These are phyloP conservation scores for Echium plantagineum DNA, from an alignment of 257 asterid species.

Conservation along the genomic window DNA sequence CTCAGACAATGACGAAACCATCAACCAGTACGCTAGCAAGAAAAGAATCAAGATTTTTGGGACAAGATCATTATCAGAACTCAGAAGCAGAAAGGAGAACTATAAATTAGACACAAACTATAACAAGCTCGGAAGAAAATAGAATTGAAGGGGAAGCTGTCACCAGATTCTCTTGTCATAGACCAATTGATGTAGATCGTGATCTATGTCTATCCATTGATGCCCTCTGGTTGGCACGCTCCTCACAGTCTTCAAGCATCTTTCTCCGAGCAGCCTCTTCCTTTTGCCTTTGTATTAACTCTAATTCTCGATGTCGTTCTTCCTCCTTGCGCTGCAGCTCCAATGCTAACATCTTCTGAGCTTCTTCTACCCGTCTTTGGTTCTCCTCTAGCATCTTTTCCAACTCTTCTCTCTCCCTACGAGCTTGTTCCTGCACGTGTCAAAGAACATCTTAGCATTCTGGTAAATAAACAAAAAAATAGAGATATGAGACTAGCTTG, in stretches of 20 bases:
- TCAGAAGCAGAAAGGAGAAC: too few species aligned
- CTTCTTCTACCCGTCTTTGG: conserved; percentile 79
- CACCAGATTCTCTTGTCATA: conserved; percentile 9
- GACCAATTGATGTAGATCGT: conserved; percentile 35
- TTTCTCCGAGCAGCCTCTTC: conserved; percentile 75
- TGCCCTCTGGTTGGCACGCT: conserved; percentile 30
- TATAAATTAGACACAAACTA: not conserved
- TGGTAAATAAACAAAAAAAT: not conserved
- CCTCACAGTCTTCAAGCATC: conserved; percentile 63
- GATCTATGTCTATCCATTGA: conserved; percentile 34
- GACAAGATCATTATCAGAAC: too few species aligned
- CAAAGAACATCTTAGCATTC: conserved; percentile 1
- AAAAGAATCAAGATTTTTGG: too few species aligned
- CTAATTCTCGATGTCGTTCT: conserved; percentile 73
- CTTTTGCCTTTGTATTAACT: conserved; percentile 76
- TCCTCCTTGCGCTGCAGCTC: conserved; percentile 76
- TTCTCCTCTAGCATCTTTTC: conserved; percentile 96
- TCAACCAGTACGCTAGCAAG: too few species aligned
- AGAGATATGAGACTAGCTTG: too few species aligned
- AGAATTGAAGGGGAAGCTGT: not conserved
- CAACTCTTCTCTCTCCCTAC: conserved; percentile 85
- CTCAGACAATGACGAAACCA: too few species aligned
- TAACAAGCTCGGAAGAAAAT: not conserved
- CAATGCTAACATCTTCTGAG: conserved; percentile 76
- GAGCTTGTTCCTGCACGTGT: conserved; percentile 62